These are phyloP conservation scores for Phytophthora ramorum DNA, from an alignment of 352 stramenopile genomes.

Conservation along the genomic window DNA sequence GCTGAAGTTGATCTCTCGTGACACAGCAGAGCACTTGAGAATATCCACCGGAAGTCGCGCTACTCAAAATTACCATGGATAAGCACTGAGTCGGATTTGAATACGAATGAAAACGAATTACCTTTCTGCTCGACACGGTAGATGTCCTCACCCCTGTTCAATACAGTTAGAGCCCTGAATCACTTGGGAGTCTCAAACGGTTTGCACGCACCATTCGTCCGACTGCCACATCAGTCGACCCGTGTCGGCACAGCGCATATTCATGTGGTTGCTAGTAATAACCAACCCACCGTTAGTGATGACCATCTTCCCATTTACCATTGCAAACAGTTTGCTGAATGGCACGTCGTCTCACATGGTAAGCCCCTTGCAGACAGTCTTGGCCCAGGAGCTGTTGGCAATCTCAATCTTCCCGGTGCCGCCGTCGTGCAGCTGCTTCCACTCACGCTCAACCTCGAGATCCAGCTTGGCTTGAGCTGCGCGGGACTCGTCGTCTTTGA, in stretches of 20 bases:
- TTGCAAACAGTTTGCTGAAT: not conserved
- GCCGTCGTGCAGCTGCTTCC: slow-evolving; percentile 76
- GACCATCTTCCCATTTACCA: not conserved
- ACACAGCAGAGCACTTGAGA: slow-evolving; percentile 91
- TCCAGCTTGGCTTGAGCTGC: slow-evolving; percentile 80
- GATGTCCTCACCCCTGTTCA: slow-evolving; percentile 67
- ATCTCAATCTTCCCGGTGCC: slow-evolving; percentile 71
- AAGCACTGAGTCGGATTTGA: not conserved
- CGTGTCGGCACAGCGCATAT: slow-evolving; percentile 85
- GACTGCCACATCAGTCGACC: slow-evolving; percentile 87
- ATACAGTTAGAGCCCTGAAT: not conserved
- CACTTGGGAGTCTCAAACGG: not conserved
- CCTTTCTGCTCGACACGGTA: slow-evolving; percentile 81
- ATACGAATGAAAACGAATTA: slow-evolving; percentile 11
- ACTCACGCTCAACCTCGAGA: slow-evolving; percentile 84
- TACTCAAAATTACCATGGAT: not conserved
- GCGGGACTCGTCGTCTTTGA: slow-evolving; percentile 58
- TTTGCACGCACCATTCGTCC: slow-evolving; percentile 62
- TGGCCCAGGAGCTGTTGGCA: slow-evolving; percentile 66
- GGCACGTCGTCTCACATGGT: slow-evolving; percentile 54
- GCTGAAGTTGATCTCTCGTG: slow-evolving; percentile 95
- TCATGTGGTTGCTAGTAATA: slow-evolving; percentile 84
- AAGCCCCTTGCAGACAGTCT: slow-evolving; percentile 76
- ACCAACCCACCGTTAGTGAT: not conserved
- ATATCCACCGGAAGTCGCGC: slow-evolving; percentile 84